Evolutionary conservation across 164 flowering plant species (phyloP), one percentile per base, ranked within the genome.

Genomic region (Dillenia suffruticosa): DNA sequence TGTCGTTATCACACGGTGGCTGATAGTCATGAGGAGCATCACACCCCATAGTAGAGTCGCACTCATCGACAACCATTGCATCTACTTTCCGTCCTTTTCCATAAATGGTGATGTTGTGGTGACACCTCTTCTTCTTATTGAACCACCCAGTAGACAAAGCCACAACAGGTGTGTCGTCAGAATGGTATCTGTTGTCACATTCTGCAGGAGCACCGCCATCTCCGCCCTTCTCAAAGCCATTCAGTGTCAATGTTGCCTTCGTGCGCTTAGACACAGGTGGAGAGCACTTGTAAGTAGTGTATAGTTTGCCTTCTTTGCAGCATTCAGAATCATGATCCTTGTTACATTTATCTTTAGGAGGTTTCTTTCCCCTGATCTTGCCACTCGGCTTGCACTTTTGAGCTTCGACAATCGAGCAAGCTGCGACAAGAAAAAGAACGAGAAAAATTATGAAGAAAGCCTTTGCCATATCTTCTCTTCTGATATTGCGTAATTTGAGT

Each of bases 1-100:
- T 63, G 47, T 72, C 67, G 52, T 70, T 65, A 12, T 57, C 53
- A 32, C 69, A 70, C 1, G 73, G 70, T 5, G 72, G 72, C 63
- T 56, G 63, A 58, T 69, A 69, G 50, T 65, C 70, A 54, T 69
- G 70, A 11, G 52, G 63, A n/a, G 9, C 16, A 44, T 68, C 74
- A 63, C 75, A 71, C 14, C 75, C 78, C 65, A 58, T 47, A 1
- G 69, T 63, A 4, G 72, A 75, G 54, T 75, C 75, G 59, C 78
- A 74, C 64, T 74, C 78, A 47, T 75, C 78, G 6, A 75, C 74
- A 46, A 71, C 78, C 73, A 40, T 73, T 1, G 77, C 77, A 49
- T 12, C 57, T 12, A 66, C 68, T 11, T 67, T 70, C 9, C 49
- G 50, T 47, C 72, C 71, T 54, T 72, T 72, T 24, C 52, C 76